Base-by-base conservation (phyloP, 805 yeast genomes). In the Metschnikowia cubensis region DNA sequence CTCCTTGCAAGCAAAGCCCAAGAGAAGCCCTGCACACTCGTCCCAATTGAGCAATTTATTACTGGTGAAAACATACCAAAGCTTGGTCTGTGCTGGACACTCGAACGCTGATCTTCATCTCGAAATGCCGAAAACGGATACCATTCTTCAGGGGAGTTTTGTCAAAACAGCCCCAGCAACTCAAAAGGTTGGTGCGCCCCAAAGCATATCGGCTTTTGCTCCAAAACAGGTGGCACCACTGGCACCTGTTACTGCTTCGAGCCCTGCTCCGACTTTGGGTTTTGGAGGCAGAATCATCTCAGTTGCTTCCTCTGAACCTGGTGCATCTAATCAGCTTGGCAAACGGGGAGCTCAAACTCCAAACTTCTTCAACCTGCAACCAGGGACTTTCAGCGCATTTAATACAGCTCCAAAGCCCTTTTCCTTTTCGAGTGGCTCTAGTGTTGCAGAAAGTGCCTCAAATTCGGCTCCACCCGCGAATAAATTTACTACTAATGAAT, bases 1-100 rank as follows among this genome's bases (percentile, higher is more conserved):
- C 52, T 69, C 77, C 1, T 45, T 67, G 14, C 63, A 59, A 18
- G 76, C 69, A 6, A 74, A 73, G 44, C 70, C 78, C 6, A 70
- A 65, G 43, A 50, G 63, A n/a, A 42, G 73, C 0, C 76, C 65
- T 34, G 58, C 72, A 0, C 68, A 63, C 50, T 71, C 77, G 0
- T 45, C 56, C 0, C 69, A 65, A 49, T 49, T 74, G 34, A 68
- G 70, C 48, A 31, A 21, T 21, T 65, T 70, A 44, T 53, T 62
- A n/a, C 55, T 54, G 10, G 64, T 66, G 5, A 53, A 47, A 25
- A 50, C 56, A 6, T 54, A 65, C 29, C 59, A 61, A 29, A 51
- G 50, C n/a, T 66, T 69, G 38, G 65, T 73, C 4, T 71, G 72
- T 46, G 52, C 62, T 31, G 78, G 77, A 1, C 52, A 52, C 35